Evolutionary conservation across 1,284 basidiomycete genomes (phyloP), one percentile per base, ranked within the genome.

Genomic region (Stereum hirsutum): DNA sequence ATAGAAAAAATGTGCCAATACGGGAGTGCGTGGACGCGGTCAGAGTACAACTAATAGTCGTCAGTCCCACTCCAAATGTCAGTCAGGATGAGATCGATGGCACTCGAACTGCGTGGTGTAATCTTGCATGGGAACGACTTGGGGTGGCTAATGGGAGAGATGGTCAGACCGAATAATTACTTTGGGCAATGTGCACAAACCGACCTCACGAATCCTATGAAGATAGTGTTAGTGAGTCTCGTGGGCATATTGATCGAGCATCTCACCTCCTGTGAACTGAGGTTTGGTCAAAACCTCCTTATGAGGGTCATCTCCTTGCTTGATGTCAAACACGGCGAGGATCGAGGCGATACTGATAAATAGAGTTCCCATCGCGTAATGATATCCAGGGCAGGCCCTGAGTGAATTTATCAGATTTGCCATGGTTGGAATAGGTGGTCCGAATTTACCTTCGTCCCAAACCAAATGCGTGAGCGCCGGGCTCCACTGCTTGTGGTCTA

Each of bases 221-320:
- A n/a, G n/a, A n/a, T n/a, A n/a, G n/a, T n/a, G n/a, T n/a, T n/a
- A n/a, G n/a, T n/a, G n/a, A n/a, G n/a, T n/a, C n/a, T n/a, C n/a
- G n/a, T n/a, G n/a, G n/a, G n/a, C n/a, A n/a, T n/a, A n/a, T n/a
- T n/a, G n/a, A n/a, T n/a, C n/a, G n/a, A n/a, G n/a, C n/a, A 49
- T 24, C 47, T 21, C 39, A 49, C 48, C 48, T 45, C 48, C 48
- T 30, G 48, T 49, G 7, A 49, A 49, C n/a, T 41, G 43, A 36
- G 48, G 40, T 4, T 43, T 41, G 23, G 45, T 24, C 27, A 23
- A 17, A 10, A 49, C 41, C 10, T 49, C 42, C 8, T 36, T 31
- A 6, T 43, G 47, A 5, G 45, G 33, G 4, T 46, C 46, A 28
- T 49, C 48, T 25, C 43, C 36, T 14, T 43, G 43, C 5, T 31